Evolutionary conservation across 2,329 filamentous ascomycete species (phyloP).

Genomic region (Chrysoporthe cubensis): DNA sequence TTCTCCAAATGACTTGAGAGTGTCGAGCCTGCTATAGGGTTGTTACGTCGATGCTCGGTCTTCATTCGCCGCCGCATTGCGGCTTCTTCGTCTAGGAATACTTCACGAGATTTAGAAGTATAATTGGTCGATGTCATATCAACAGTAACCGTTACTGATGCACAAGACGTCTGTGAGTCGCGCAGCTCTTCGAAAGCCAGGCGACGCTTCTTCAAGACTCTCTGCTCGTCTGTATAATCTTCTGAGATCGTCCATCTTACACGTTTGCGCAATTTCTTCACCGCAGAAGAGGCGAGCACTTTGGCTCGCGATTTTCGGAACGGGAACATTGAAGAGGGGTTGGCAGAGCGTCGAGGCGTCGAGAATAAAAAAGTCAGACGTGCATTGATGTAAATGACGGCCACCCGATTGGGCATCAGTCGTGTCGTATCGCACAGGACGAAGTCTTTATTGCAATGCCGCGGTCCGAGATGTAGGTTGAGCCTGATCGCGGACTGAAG

Average conservation of each 20-base stretch:
- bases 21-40: too few species aligned
- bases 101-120: background rate
- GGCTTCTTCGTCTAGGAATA: background rate
- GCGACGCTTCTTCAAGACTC: background rate
- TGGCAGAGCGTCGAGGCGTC: background rate
- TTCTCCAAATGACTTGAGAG: too few species aligned
- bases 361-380: background rate
- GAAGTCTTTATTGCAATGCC: background rate
- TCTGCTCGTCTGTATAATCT: background rate
- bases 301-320: background rate
- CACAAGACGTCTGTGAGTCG: background rate
- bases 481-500: background rate
- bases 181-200: background rate
- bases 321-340: background rate
- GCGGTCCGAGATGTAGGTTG: background rate
- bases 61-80: background rate
- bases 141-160: background rate
- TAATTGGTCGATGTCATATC: background rate
- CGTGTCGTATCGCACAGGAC: too few species aligned
- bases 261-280: background rate
- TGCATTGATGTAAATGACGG: background rate
- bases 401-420: too few species aligned
- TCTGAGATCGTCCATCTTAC: background rate
- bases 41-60: too few species aligned
- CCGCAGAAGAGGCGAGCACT: background rate